Evolutionary conservation across 305 asterid genomes (phyloP), one percentile per base, ranked within the genome.

Genomic region (Fraxinus dipetala): DNA sequence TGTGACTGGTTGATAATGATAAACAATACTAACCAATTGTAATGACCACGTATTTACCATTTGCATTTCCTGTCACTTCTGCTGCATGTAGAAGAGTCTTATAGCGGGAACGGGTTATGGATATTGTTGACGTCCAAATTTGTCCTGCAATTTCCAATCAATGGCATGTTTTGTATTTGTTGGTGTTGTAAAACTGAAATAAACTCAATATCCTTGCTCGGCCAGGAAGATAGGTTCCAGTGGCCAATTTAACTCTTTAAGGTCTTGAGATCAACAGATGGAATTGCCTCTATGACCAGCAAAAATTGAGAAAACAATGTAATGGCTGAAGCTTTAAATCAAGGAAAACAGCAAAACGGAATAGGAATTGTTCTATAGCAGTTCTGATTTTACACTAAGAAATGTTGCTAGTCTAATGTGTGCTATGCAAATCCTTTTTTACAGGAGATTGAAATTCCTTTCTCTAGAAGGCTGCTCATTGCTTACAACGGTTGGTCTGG

Each of bases 391-490:
- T 4, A 51, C 63, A 51, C 24, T 4, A n/a, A 18, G 26, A 61
- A 61, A 61, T 61, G 28, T 22, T 61, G 26, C 30, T 24, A 0
- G 72, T 61, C 72, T 61, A 20, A 61, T 61, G 72, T 61, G 72
- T 61, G 16, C 14, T 24, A 10, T 78, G 65, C 51, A 51, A 73
- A 54, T 70, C 74, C 6, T 36, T 76, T 65, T 10, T 28, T 63
- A 82, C 91, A 95, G 97, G 93, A 86, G 82, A 75, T 87, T 93
- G 61, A 90, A 87, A 78, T 87, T 69, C 6, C 79, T 95, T 83
- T 84, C 89, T 5, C 38, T 94, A 56, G 95, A 95, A 85, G 95
- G 97, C 72, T 95, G 99, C 86, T 89, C 97, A 3, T 24, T 85
- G 86, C 87, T 95, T 40, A 92, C 94, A 16, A 84, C 93, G 4